Evolutionary conservation across 257 asterid species (phyloP).

Genomic region (Solanum virginianum): DNA sequence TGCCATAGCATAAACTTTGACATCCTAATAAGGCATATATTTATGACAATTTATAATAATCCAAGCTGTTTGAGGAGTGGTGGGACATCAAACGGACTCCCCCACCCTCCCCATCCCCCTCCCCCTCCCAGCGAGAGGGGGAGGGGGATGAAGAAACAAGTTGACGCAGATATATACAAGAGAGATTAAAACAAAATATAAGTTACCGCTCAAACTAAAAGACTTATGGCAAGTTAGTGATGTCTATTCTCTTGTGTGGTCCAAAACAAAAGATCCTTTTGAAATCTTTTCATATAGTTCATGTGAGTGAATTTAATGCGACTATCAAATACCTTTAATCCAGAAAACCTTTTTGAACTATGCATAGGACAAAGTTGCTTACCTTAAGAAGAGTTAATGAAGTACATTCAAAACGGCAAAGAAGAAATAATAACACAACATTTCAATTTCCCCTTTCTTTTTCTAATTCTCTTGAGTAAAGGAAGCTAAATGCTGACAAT

Average conservation of each 20-base stretch:
- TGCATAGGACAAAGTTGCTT: slow-evolving; percentile 15
- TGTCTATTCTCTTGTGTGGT: slow-evolving; percentile 17
- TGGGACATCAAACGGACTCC: not conserved
- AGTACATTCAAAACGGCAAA: not conserved
- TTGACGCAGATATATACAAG: not conserved
- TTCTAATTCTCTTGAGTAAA: not conserved
- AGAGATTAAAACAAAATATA: not conserved
- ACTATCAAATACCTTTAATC: slow-evolving; percentile 35
- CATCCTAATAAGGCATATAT: not conserved
- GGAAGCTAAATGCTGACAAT: not conserved
- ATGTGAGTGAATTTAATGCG: slow-evolving; percentile 87
- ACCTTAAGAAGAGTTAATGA: not conserved
- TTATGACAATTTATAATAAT: not conserved
- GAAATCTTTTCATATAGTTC: slow-evolving; percentile 57
- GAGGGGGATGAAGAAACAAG: not conserved
- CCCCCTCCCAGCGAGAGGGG: no score
- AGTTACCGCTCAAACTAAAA: not conserved
- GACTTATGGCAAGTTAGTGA: not conserved
- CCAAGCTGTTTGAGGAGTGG: not conserved
- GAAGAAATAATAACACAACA: not conserved
- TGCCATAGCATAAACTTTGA: not conserved
- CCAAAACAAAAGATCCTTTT: slow-evolving; percentile 12
- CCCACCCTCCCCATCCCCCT: not conserved
- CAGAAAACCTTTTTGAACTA: slow-evolving; percentile 25
- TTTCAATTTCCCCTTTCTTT: not conserved